Percentiles rank a stretch among this genome's conserved stretches.
phyloP scores from a whole-genome alignment of 345 rosid genomes.

The Corchorus capsularis region DNA sequence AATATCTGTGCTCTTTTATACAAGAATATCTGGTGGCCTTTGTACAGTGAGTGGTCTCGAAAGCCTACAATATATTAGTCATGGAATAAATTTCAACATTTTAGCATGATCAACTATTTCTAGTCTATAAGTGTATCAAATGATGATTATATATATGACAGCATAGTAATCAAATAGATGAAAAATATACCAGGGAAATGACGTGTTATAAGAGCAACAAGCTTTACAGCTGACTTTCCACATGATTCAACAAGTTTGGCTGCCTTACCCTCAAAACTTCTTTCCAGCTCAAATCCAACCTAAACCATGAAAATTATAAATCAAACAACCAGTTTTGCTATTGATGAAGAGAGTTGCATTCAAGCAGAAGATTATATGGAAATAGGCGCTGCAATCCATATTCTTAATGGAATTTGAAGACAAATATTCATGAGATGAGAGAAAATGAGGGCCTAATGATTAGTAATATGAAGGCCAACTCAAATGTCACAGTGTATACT shows the following conservation, averaged over 20 bases:
- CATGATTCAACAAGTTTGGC: conserved; percentile 65
- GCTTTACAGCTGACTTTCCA: conserved; percentile 73
- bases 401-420: not conserved
- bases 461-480: not conserved
- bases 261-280: conserved; percentile 70
- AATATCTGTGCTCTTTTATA: conserved; percentile 86
- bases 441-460: not conserved
- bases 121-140: not conserved
- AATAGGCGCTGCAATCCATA: not conserved
- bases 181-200: conserved; percentile 63
- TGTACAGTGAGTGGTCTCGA: conserved; percentile 73
- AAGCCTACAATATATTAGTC: conserved; percentile 47
- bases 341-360: not conserved
- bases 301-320: conserved; percentile 27
- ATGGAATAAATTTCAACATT: conserved; percentile 16
- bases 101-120: not conserved
- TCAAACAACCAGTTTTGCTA: conserved; percentile 10
- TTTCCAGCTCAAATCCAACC: conserved; percentile 76
- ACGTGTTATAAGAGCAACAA: conserved; percentile 63
- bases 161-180: conserved; percentile 1
- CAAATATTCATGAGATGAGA: conserved; percentile 12
- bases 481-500: not conserved
- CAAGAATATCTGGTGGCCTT: conserved; percentile 74
- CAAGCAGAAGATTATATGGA: conserved; percentile 8
- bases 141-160: not conserved